These are phyloP conservation scores for Trypanosoma cruzi DNA, from an alignment of 208 protist genomes.

Conservation along the genomic window DNA sequence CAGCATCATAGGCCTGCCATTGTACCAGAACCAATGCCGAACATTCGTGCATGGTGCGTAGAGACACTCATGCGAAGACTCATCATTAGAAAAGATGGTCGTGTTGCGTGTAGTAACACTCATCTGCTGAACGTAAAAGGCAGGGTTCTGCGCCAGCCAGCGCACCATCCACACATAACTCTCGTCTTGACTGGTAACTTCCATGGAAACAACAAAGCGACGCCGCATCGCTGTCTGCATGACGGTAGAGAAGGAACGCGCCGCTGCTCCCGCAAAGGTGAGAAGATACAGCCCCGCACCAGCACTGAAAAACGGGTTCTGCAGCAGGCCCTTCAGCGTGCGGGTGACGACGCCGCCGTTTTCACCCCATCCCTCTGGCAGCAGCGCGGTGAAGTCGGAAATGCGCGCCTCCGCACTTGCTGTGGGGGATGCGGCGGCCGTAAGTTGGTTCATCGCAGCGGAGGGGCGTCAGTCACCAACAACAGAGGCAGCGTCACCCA, in stretches of 20 bases:
- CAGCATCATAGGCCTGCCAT: conserved; percentile 67
- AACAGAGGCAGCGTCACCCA: neutral
- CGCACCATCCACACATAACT: conserved; percentile 87
- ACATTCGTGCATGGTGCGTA: conserved; percentile 79
- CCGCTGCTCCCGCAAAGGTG: conserved; percentile 66
- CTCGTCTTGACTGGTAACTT: conserved; percentile 80
- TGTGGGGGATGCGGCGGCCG: neutral
- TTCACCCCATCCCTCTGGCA: conserved; percentile 60
- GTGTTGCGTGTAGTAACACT: conserved; percentile 64
- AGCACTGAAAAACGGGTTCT: conserved; percentile 90
- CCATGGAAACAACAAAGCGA: conserved; percentile 82
- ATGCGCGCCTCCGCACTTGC: conserved; percentile 8
- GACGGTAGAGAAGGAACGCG: conserved; percentile 38
- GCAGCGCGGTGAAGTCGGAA: conserved; percentile 56
- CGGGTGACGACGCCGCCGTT: conserved; percentile 44
- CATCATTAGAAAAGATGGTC: conserved; percentile 73
- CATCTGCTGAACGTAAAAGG: conserved; percentile 81
- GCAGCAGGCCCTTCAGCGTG: conserved; percentile 44
- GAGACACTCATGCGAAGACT: conserved; percentile 49
- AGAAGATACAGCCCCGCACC: conserved; percentile 87
- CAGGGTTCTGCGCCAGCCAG: conserved; percentile 69
- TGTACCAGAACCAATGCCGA: conserved; percentile 86
- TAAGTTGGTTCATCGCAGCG: neutral
- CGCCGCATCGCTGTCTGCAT: conserved; percentile 51
- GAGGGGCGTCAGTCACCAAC: neutral